phyloP scores from a whole-genome alignment of 371 early-diverging fungal species.

The Syncephalastrum contaminatum region DNA sequence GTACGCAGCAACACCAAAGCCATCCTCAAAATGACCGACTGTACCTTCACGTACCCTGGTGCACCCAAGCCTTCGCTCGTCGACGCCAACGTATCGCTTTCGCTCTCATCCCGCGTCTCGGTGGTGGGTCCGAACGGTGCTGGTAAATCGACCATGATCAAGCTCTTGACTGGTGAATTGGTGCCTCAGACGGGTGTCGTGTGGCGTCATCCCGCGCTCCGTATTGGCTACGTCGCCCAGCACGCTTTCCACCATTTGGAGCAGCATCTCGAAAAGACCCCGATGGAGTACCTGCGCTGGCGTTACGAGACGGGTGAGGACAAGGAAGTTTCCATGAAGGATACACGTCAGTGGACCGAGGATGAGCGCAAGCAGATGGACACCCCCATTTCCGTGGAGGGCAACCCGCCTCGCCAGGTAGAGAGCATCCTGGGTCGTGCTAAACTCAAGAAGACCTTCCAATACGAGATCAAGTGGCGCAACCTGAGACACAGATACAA shows the following conservation, averaged over 20 bases:
- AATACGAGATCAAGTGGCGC: constrained; percentile 83
- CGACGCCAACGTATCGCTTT: constrained; percentile 62
- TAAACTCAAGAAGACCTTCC: constrained; percentile 80
- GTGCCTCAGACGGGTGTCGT: constrained; percentile 66
- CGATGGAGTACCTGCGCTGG: constrained; percentile 83
- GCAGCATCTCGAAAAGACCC: constrained; percentile 78
- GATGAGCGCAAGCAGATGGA: constrained; percentile 71
- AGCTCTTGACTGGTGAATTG: constrained; percentile 75
- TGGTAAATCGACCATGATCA: constrained; percentile 87
- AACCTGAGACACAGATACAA: constrained; percentile 67
- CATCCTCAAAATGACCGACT: constrained; percentile 69
- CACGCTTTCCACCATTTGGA: constrained; percentile 88
- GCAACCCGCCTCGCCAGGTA: constrained; percentile 53
- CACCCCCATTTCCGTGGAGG: constrained; percentile 53
- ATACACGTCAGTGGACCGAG: constrained; percentile 64
- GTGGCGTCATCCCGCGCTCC: constrained; percentile 73
- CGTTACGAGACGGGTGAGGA: constrained; percentile 81
- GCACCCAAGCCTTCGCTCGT: constrained; percentile 58
- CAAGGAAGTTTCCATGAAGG: constrained; percentile 76
- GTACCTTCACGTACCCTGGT: constrained; percentile 71
- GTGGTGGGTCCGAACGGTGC: constrained; percentile 82
- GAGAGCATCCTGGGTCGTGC: constrained; percentile 70
- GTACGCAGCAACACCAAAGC: constrained; percentile 76
- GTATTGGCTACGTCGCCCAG: constrained; percentile 88
- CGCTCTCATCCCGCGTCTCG: constrained; percentile 77